Percentiles rank a stretch among this genome's conserved stretches.
Conservation (phyloP, 257 asterid species). For the Solanum clarkiae region DNA sequence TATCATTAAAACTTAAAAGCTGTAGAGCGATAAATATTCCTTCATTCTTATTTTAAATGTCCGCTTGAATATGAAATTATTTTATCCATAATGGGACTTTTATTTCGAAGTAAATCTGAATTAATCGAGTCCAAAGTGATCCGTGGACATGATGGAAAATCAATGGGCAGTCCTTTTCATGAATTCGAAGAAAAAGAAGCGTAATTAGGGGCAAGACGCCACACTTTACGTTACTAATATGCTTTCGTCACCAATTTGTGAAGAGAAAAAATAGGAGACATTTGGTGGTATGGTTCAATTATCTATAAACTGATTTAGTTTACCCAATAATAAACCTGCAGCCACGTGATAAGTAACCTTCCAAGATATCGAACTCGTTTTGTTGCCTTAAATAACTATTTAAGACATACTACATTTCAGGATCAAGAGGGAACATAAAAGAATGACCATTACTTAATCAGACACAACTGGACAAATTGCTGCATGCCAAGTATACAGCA, state of each 20-base stretch:
- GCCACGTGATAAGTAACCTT: neutral
- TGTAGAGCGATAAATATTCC: too few relatives aligned
- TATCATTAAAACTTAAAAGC: neutral
- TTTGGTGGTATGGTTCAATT: neutral
- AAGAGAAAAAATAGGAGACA: neutral
- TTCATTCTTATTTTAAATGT: neutral
- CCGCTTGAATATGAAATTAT: fast-evolving
- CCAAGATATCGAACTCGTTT: neutral
- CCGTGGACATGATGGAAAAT: neutral
- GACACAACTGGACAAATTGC: neutral
- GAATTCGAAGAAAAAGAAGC: neutral
- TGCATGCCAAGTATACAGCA: neutral
- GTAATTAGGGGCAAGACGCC: neutral
- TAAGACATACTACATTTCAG: neutral
- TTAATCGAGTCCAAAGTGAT: neutral
- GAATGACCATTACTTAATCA: neutral
- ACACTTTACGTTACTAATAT: neutral
- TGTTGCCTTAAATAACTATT: neutral
- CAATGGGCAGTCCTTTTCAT: neutral
- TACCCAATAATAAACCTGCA: neutral
- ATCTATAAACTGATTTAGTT: neutral
- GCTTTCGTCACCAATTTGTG: neutral
- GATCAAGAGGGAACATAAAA: neutral
- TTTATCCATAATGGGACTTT: too few relatives aligned
- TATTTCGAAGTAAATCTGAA: fast-evolving